Base-by-base conservation (phyloP, 805 yeast genomes). In the Kuraishia cidri region DNA sequence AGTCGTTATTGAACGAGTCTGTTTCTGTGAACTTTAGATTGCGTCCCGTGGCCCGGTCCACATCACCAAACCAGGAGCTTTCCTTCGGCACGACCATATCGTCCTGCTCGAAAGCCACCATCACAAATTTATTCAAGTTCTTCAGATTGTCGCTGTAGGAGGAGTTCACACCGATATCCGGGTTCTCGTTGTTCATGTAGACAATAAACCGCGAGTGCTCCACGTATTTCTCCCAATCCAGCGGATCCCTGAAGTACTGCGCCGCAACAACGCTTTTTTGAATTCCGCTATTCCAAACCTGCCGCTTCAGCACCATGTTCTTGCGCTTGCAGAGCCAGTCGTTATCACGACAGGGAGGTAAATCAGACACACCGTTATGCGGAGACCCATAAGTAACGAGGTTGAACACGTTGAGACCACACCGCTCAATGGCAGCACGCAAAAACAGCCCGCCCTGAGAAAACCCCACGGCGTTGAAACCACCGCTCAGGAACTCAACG, bases 391-490 rank as follows among this genome's bases (percentile, higher is more conserved):
- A 80, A 0, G 94, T 80, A 10, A 83, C 58, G 30, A 83, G 56
- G 20, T 63, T 74, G 32, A 66, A 52, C 3, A 79, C 60, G 3
- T 60, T 52, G 9, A 58, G 29, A 18, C 58, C 64, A 52, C 90
- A 83, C 16, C 69, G 52, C 47, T 84, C 80, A 19, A 73, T 60
- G 19, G 79, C 66, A 4, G 78, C 79, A 29, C 94, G 55, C n/a
- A 80, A 56, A 39, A 83, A 75, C n/a, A 83, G 53, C 0, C 94
- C 94, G 26, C 94, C 94, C 48, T 83, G 94, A 0, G 90, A 80
- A 42, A 79, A 77, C 4, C 94, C 94, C 26, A 83, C 64, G 5
- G 78, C 83, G 48, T 80, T 78, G 46, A 81, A 78, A 0, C 88
- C 88, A 22, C 54, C 35, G 2, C 33, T 32, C 6, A 81, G 55